Conservation (phyloP, 495 filamentous ascomycete species). For the Aspergillus avenaceus region DNA sequence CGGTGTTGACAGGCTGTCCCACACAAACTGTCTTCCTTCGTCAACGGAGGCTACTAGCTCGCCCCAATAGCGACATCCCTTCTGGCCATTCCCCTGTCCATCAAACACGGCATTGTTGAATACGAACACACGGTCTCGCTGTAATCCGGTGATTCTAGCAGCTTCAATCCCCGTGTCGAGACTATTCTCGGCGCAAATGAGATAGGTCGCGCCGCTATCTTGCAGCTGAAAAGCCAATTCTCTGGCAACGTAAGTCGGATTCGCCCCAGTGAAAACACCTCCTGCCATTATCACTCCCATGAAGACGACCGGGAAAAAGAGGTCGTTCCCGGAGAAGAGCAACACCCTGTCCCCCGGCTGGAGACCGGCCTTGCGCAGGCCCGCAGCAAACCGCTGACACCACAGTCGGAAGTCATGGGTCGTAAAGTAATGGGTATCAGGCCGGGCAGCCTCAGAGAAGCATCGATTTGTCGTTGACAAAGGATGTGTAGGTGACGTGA, state of each 20-base stretch:
- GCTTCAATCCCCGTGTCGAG: conserved; percentile 43
- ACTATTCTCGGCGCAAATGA: conserved; percentile 51
- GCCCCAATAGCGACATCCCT: conserved; percentile 48
- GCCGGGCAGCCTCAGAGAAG: conserved; percentile 53
- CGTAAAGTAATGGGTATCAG: conserved; percentile 54
- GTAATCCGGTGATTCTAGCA: conserved; percentile 35
- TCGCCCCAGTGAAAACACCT: conserved; percentile 75
- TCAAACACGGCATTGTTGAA: conserved; percentile 47
- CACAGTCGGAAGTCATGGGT: conserved; percentile 60
- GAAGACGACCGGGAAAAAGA: conserved; percentile 71
- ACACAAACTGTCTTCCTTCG: conserved; percentile 42
- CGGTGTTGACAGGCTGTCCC: conserved; percentile 34
- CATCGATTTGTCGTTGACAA: conserved; percentile 39
- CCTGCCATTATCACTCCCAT: conserved; percentile 74
- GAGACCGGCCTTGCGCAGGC: conserved; percentile 62
- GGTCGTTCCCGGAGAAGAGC: conserved; percentile 64
- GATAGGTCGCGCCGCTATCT: conserved; percentile 61
- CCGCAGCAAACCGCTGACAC: conserved; percentile 67
- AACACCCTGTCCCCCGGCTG: conserved; percentile 68
- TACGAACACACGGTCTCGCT: conserved; percentile 39
- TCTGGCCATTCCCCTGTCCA: conserved; percentile 27
- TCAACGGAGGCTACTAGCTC: conserved; percentile 36
- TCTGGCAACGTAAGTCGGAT: conserved; percentile 65
- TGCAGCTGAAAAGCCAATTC: conserved; percentile 74
- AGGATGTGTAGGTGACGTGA: conserved; percentile 41